Percentiles rank a stretch among this genome's conserved stretches.
phyloP scores from a whole-genome alignment of 192 early-diverging fungal genomes.

The Paraglomus occultum region DNA sequence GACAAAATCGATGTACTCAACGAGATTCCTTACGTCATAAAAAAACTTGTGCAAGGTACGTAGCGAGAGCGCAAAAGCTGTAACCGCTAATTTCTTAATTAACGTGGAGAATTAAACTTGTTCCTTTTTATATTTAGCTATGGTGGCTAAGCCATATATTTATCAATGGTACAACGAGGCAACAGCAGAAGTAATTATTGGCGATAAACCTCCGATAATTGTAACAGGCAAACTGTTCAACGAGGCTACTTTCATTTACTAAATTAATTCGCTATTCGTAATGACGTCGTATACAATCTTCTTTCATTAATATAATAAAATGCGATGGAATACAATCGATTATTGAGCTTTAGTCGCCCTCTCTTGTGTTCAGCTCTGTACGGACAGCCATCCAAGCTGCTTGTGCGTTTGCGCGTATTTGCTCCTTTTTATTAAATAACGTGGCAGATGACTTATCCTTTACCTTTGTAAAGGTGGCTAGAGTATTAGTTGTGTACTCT shows the following conservation, averaged over 20 bases:
- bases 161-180: conserved; percentile 91
- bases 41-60: conserved; percentile 76
- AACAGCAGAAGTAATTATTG: conserved; percentile 68
- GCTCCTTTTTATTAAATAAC: neutral
- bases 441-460: neutral
- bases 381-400: neutral
- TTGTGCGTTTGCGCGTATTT: neutral
- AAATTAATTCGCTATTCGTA: neutral
- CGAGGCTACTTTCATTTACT: conserved; percentile 73
- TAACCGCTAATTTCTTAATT: neutral
- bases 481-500: neutral
- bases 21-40: conserved; percentile 90
- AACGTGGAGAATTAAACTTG: neutral
- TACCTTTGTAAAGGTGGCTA: neutral
- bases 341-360: neutral
- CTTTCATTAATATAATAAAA: neutral
- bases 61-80: neutral
- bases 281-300: neutral
- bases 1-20: conserved; percentile 88
- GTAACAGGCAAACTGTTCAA: conserved; percentile 70
- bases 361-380: neutral
- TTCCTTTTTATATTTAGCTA: conserved; percentile 40
- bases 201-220: conserved; percentile 59
- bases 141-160: conserved; percentile 89
- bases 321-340: conserved; percentile 1